phyloP scores from a whole-genome alignment of 2,329 filamentous ascomycete species.

The Fusarium sp. region DNA sequence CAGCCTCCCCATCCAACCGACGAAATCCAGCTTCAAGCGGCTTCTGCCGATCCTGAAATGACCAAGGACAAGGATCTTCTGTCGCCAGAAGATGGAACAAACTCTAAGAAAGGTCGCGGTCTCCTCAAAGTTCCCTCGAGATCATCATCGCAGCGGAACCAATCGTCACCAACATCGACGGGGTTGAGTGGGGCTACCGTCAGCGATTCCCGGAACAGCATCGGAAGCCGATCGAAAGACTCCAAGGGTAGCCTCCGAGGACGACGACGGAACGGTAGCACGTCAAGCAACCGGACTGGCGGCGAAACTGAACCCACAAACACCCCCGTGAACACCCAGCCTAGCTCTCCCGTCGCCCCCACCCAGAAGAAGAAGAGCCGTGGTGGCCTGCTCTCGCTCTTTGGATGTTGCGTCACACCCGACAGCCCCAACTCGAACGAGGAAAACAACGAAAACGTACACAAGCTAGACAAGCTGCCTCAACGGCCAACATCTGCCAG shows the following conservation, averaged over 20 bases:
- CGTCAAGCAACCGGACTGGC: constrained; percentile 75
- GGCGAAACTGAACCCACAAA: constrained; percentile 68
- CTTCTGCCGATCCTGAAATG: constrained; percentile 55
- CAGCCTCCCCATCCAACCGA: constrained; percentile 45
- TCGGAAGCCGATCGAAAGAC: constrained; percentile 75
- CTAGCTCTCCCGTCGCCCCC: constrained; percentile 66
- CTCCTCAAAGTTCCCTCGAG: constrained; percentile 73
- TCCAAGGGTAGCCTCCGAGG: constrained; percentile 76
- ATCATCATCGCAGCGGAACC: constrained; percentile 73
- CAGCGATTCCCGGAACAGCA: constrained; percentile 73
- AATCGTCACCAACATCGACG: constrained; percentile 72
- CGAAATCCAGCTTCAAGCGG: constrained; percentile 55
- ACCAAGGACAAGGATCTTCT: constrained; percentile 62
- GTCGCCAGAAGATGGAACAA: constrained; percentile 59
- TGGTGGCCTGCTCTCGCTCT: constrained; percentile 71
- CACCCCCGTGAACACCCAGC: constrained; percentile 66
- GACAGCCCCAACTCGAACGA: constrained; percentile 71
- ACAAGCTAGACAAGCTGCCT: constrained; percentile 72
- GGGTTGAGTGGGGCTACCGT: constrained; percentile 73
- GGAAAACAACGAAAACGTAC: constrained; percentile 69
- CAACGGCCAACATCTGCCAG: constrained; percentile 69
- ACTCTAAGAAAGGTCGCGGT: constrained; percentile 65
- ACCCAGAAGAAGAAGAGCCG: constrained; percentile 69
- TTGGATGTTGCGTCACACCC: constrained; percentile 78
- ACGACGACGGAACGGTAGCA: constrained; percentile 76